Evolutionary conservation across 169 alveolate species (phyloP).

Genomic region (Cryptosporidium bovis): DNA sequence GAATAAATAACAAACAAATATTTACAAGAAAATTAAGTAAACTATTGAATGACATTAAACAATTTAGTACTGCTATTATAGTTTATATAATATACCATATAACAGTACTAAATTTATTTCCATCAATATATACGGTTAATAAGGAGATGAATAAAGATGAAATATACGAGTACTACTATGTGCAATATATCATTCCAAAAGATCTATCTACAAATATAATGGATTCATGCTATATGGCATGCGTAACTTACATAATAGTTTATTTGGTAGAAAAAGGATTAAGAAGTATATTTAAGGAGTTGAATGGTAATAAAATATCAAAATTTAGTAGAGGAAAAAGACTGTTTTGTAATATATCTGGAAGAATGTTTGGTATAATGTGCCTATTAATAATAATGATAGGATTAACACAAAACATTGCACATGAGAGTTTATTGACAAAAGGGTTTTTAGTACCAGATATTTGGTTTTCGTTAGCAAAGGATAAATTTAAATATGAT

Average conservation of each 20-base stretch:
- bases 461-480: slow-evolving; percentile 69
- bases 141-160: slow-evolving; percentile 59
- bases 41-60: slow-evolving; percentile 28
- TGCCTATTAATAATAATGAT: slow-evolving; percentile 31
- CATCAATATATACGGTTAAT: slow-evolving; percentile 64
- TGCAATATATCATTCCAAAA: slow-evolving; percentile 57
- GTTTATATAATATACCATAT: slow-evolving; percentile 64
- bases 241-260: slow-evolving; percentile 23
- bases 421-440: slow-evolving; percentile 66
- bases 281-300: slow-evolving; percentile 9
- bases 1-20: too few relatives aligned
- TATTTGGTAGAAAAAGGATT: slow-evolving; percentile 6
- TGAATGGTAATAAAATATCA: background rate
- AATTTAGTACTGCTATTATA: slow-evolving; percentile 54
- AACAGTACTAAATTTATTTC: slow-evolving; percentile 52
- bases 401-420: slow-evolving; percentile 66
- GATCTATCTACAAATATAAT: slow-evolving; percentile 53
- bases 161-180: slow-evolving; percentile 57
- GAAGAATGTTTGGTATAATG: slow-evolving; percentile 50
- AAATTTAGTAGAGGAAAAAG: background rate
- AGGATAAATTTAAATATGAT: slow-evolving; percentile 66
- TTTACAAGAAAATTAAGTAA: slow-evolving; percentile 1
- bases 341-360: slow-evolving; percentile 24
- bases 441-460: slow-evolving; percentile 73
- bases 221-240: slow-evolving; percentile 70